Percentiles rank a stretch among this genome's conserved stretches.
Evolutionary conservation across 768 basidiomycete genomes (phyloP).

Genomic region (Leccinum subtestaceum): DNA sequence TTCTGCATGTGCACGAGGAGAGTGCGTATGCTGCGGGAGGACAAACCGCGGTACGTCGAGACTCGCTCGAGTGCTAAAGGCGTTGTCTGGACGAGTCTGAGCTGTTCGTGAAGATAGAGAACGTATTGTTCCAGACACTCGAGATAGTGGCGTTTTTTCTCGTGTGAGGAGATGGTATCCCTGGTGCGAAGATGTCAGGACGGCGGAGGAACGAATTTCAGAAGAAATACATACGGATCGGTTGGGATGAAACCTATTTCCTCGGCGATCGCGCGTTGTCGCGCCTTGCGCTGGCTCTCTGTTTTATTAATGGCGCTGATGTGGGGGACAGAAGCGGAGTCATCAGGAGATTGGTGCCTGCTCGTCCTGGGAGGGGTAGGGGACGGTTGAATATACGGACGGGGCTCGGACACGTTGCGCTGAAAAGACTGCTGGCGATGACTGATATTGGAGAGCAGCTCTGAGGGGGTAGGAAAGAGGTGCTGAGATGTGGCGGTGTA

Average conservation of each 20-base stretch:
- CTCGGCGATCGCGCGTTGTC: conserved; percentile 55
- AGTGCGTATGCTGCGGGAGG: conserved; percentile 64
- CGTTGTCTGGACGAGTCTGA: conserved; percentile 45
- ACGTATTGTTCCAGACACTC: conserved; percentile 74
- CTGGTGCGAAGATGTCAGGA: conserved; percentile 29
- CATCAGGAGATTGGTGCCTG: conserved; percentile 16
- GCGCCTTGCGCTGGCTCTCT: conserved; percentile 55
- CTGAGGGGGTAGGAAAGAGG: conserved; percentile 65
- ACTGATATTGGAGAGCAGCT: conserved; percentile 49
- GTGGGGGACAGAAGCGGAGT: background rate
- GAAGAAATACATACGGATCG: conserved; percentile 48
- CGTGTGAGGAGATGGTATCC: conserved; percentile 74
- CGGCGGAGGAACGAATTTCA: background rate
- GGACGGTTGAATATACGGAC: conserved; percentile 10
- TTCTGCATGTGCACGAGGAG: conserved; percentile 71
- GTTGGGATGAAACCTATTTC: conserved; percentile 56
- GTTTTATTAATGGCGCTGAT: conserved; percentile 25
- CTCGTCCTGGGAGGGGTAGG: conserved; percentile 6
- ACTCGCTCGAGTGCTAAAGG: conserved; percentile 52
- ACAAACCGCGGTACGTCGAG: conserved; percentile 50
- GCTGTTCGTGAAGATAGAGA: conserved; percentile 59
- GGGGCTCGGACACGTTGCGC: conserved; percentile 4
- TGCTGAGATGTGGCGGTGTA: conserved; percentile 25
- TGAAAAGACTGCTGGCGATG: conserved; percentile 7
- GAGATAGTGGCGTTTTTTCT: conserved; percentile 72